Base-by-base conservation (phyloP, 2,329 filamentous ascomycete genomes). In the Mycosphaerella sp. region DNA sequence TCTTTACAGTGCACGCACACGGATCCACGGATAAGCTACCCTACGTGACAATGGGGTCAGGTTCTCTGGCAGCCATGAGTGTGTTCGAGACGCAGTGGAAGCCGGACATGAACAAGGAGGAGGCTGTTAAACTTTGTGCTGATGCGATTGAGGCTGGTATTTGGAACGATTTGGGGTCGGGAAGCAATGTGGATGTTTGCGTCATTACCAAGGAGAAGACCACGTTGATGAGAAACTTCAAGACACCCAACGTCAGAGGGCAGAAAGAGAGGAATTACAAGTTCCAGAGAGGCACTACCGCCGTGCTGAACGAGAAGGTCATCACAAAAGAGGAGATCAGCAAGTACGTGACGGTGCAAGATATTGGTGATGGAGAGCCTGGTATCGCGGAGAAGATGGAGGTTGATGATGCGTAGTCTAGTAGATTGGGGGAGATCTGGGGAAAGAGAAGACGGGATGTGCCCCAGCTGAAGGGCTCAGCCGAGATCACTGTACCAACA, bases 31-130 rank as follows among this genome's bases (percentile, higher is more conserved):
- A 98, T 76, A 98, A 97, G 78, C 84, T 98, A 43, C 93, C 93
- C 44, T 98, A 98, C 71, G 94, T 98, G 61, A 98, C 94, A 59
- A 98, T 98, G 93, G 93, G 93, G 49, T 95, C 87, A 18, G 93
- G 93, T 59, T 95, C 89, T 42, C 77, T 98, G 61, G 93, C 93
- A 25, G 93, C 93, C 68, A 98, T 98, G 93, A 88, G 87, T 28
- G 87, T 98, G 45, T 98, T 98, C 68, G 93, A 98, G 78, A 94
- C 90, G 44, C 84, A 85, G 73, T 98, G 94, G 94, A 88, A 90
- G 79, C 75, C 82, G 6, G 74, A 82, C 55, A 71, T 96, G 68
- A 85, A 80, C 58, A 78, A 81, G 62, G 86, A 94, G 34, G 87
- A 87, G 44, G 90, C 90, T n/a, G 76, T 96, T 53, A 82, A 85